Evolutionary conservation across 2,329 filamentous ascomycete genomes (phyloP), one percentile per base, ranked within the genome.

Genomic region (Colletotrichum sp.): DNA sequence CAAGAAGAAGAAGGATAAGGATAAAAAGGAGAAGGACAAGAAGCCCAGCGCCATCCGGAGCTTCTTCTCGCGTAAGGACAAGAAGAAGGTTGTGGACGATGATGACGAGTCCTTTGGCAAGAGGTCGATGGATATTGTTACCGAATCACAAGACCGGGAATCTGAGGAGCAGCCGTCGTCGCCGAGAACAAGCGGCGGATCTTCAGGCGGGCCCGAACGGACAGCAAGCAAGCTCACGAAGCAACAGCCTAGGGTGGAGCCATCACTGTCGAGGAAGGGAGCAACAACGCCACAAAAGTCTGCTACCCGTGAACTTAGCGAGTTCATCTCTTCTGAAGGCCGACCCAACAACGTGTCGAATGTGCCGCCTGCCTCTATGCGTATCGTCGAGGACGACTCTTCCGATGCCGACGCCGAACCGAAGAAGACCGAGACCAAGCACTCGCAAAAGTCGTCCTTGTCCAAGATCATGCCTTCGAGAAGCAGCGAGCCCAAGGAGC

Each of bases 11-110:
- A 96, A 92, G 79, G 90, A 95, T 82, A 89, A 90, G 77, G 94
- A 96, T 77, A 93, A 92, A 79, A 89, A 95, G 67, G 94, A 95
- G 73, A 96, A 96, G 85, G 90, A 92, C 13, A 91, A 91, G 83
- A 91, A 91, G 79, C 84, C 89, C 3, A 89, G 90, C 73, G 88
- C 84, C 15, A 87, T 93, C 79, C 90, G 91, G 68, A 91, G 88
- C 80, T 89, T 93, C 83, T 93, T 93, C 82, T 92, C 91, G 65
- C 86, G 91, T 78, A 92, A 92, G 78, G 90, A 92, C 79, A 92
- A 89, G 85, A 92, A 91, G 84, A 88, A 88, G 76, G 85, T 86
- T 63, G 81, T 85, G 57, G 89, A 91, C 12, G 90, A 92, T 26
- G 90, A 92, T 71, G 91, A 92, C 72, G 91, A 93, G 72, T 89